A percentile compares a stretch with the other conserved stretches of the same genome.
Evolutionary conservation across 169 alveolate species (phyloP).

Genomic region (Eimeria acervulina): DNA sequence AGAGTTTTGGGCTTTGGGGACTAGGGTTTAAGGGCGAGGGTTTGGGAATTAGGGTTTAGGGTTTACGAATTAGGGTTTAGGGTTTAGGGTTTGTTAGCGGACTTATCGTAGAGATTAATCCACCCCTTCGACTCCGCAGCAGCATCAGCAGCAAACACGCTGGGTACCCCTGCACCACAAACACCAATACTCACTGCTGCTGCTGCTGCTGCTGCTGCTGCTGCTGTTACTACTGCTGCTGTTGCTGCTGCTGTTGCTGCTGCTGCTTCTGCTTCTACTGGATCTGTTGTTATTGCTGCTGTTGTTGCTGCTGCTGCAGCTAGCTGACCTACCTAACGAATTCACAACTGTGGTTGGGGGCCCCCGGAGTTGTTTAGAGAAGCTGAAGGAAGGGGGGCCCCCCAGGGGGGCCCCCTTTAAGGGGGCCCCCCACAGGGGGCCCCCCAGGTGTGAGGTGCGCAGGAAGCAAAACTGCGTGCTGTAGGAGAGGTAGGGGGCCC

Average conservation of each 20-base stretch:
- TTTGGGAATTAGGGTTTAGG: background rate
- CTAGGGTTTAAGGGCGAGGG: background rate
- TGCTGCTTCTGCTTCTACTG: background rate
- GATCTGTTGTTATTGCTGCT: background rate
- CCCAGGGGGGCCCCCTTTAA: background rate
- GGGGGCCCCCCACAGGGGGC: no score
- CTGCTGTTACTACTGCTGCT: constrained; percentile 1
- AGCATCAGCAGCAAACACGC: background rate
- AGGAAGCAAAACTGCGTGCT: background rate
- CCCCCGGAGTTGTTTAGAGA: background rate
- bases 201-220: background rate
- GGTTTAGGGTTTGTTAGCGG: constrained; percentile 16
- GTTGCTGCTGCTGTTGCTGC: background rate
- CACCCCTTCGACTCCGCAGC: background rate
- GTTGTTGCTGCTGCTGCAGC: constrained; percentile 17
- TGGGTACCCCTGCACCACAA: constrained; percentile 33
- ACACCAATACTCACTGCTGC: background rate
- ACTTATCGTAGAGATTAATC: constrained; percentile 46
- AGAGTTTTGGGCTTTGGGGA: background rate
- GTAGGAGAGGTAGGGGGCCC: background rate
- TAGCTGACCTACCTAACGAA: background rate
- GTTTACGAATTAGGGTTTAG: background rate
- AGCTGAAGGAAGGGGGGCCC: no score
- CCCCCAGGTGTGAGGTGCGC: background rate
- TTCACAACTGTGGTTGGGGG: background rate